Base-by-base conservation (phyloP, 305 asterid species). In the Plantago rigida region DNA sequence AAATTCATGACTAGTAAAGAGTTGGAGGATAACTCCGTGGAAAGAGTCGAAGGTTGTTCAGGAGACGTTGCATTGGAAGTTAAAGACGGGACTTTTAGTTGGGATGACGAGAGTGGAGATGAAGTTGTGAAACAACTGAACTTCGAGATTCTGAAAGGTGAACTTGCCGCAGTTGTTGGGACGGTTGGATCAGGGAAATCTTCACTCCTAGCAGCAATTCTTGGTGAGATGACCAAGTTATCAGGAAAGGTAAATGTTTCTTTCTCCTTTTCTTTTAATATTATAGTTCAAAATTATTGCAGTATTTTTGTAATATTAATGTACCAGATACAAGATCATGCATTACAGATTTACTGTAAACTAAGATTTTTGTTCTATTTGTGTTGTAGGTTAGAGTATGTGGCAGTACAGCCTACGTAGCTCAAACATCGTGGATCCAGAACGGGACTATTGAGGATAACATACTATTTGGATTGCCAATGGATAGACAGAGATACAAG, bases 101-200 rank as follows among this genome's bases (percentile, higher is more conserved):
- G 98, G 98, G 94, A 92, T 3, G 98, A 92, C 9, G 96, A 88
- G n/a, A 75, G 56, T 48, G 78, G 79, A 8, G 87, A 80, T 29
- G 81, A 59, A 47, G 85, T 63, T 0, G 80, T 92, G 60, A 88
- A 71, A 65, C 63, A 68, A 26, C 62, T 86, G 64, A 78, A 75
- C 57, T 79, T 92, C 10, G 81, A 62, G 63, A 81, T 88, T 1
- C 78, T 53, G 48, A 92, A 88, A 69, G 95, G 96, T 61, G 85
- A 86, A 24, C 90, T 86, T 63, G 77, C 85, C 0, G 95, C 96
- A 0, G 63, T 92, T 39, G 98, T 92, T 36, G 98, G 98, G 62
- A 92, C 94, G 1, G 99, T 92, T 5, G 99, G 99, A 46, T 85
- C 99, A 0, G 99, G 99, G 29, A 92, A 92, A 61, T 86, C 96